Evolutionary conservation across 441 rosid genomes (phyloP), one percentile per base, ranked within the genome.

Genomic region (Pelargonium myrrhifolium): DNA sequence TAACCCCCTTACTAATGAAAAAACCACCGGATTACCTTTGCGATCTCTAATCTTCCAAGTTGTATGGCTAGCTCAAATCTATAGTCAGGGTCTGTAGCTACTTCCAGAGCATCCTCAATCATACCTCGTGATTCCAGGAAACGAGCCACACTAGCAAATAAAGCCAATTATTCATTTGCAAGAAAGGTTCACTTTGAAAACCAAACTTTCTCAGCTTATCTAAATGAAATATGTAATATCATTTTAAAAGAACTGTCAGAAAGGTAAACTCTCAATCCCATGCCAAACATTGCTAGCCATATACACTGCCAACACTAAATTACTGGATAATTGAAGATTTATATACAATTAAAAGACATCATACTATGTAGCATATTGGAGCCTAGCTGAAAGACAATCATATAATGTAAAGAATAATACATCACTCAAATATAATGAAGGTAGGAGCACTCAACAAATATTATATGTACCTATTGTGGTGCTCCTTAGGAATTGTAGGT

Each of bases 101-200:
- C 96, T 74, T 92, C 97, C 72, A 94, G 77, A 71, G 99, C 99
- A 72, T 86, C 87, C 82, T 94, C 98, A 70, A 85, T 77, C 99
- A 91, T 94, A 53, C 97, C 96, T 62, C 99, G 89, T 62, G 99
- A 49, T 80, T 91, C 99, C 92, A 94, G 78, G 87, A 94, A 94
- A 67, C 73, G 96, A 63, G 99, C 99, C 84, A 94, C 98, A 75
- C 99, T 94, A 74, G 75, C 76, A 80, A 70, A 39, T 66, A 58
- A 73, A 73, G 67, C 42, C 74, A 72, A 69, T 64, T 72, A 68
- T 39, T 47, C 9, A 71, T 65, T 47, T 68, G 35, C n/a, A n/a
- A 49, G 35, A 65, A 39, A 64, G 26, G 26, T 9, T 21, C 56
- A 12, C 66, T 14, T 68, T 42, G 70, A 77, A 66, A 0, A 22